phyloP scores from a whole-genome alignment of 1,139 yeast species.

The Pichiaceae sp. region DNA sequence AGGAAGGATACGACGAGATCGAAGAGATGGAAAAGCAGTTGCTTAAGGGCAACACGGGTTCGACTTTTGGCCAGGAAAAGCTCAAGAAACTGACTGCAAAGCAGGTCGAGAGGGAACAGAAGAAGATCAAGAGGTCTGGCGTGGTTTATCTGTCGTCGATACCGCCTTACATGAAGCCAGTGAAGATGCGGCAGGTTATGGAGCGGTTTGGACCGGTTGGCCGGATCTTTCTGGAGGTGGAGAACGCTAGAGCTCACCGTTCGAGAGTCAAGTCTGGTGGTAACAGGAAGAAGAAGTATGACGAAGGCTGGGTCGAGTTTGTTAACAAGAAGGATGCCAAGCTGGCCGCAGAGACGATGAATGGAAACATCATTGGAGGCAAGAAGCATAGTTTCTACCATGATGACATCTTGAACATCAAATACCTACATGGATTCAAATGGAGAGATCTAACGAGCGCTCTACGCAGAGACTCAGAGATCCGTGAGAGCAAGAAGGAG shows the following conservation, averaged over 20 bases:
- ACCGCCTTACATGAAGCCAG: slow-evolving; percentile 97
- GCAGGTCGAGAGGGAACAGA: slow-evolving; percentile 48
- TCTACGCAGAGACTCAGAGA: slow-evolving; percentile 83
- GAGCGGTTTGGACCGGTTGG: slow-evolving; percentile 80
- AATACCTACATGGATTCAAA: slow-evolving; percentile 83
- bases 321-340: slow-evolving; percentile 79
- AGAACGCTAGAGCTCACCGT: slow-evolving; percentile 56
- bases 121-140: slow-evolving; percentile 66
- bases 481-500: slow-evolving; percentile 78
- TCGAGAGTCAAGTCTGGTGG: slow-evolving; percentile 82
- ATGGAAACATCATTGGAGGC: slow-evolving; percentile 88
- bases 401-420: slow-evolving; percentile 88
- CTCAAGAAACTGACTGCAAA: slow-evolving; percentile 44
- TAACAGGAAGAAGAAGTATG: slow-evolving; percentile 80
- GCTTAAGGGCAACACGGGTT: slow-evolving; percentile 13
- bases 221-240: slow-evolving; percentile 81
- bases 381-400: slow-evolving; percentile 87
- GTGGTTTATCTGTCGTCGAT: slow-evolving; percentile 83
- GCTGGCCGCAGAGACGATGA: slow-evolving; percentile 74
- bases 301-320: slow-evolving; percentile 98
- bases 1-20: slow-evolving; percentile 7
- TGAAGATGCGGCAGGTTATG: slow-evolving; percentile 74
- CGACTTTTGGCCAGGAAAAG: slow-evolving; percentile 22
- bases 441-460: slow-evolving; percentile 95
- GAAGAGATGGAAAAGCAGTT: slow-evolving; percentile 9